Percentiles rank a stretch among this genome's conserved stretches.
Evolutionary conservation across 768 basidiomycete genomes (phyloP).

Genomic region (Leccinum incarnatum): DNA sequence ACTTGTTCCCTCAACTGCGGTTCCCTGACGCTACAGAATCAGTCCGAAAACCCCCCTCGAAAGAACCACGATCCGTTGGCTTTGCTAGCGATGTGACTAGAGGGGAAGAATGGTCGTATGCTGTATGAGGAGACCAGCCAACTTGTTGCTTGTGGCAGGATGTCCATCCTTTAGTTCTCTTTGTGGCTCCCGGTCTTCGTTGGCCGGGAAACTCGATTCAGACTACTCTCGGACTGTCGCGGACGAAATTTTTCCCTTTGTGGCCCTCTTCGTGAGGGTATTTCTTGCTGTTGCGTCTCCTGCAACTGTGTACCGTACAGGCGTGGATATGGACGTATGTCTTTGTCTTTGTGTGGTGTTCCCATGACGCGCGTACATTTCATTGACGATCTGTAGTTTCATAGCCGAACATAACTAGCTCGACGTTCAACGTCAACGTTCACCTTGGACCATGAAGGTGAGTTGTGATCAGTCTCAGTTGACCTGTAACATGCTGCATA

Average conservation of each 20-base stretch:
- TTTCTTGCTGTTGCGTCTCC: not conserved
- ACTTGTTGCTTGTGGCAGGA: not conserved
- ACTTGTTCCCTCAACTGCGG: not conserved
- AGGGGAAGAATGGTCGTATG: not conserved
- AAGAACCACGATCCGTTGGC: not conserved
- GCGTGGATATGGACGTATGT: too few relatives aligned
- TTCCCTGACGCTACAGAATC: not conserved
- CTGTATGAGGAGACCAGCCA: conserved; percentile 16
- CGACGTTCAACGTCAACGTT: not conserved
- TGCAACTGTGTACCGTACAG: not conserved
- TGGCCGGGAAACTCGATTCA: conserved; percentile 32
- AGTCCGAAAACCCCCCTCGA: not conserved
- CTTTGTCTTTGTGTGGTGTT: not conserved
- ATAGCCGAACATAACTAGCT: not conserved
- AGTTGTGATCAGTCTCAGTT: too few relatives aligned
- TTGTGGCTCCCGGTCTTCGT: conserved; percentile 21
- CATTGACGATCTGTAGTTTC: not conserved
- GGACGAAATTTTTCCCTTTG: not conserved
- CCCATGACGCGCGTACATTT: not conserved
- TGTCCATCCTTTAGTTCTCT: conserved; percentile 28
- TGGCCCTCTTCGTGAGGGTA: conserved; percentile 18
- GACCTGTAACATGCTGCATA: too few relatives aligned
- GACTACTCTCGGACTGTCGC: conserved; percentile 33
- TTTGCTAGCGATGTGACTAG: not conserved
- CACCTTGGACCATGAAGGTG: too few relatives aligned